Percentiles rank a stretch among this genome's conserved stretches.
These are phyloP conservation scores for Uronychia binucleata DNA, from an alignment of 73 alveolate species.

Conservation along the genomic window DNA sequence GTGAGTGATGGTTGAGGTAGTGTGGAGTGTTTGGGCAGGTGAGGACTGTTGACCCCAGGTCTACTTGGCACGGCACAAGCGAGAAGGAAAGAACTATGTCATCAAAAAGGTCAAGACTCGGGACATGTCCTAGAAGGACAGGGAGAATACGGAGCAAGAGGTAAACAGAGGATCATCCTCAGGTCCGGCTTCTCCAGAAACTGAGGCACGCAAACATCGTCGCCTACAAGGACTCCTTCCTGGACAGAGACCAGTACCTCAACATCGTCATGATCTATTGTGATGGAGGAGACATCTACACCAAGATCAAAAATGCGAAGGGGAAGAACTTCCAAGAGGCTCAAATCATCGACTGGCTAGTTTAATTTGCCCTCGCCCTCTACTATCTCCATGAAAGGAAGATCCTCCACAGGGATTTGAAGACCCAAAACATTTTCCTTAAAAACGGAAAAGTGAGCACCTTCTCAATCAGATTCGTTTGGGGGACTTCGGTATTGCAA, in stretches of 20 bases:
- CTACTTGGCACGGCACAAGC: conserved; percentile 90
- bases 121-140: conserved; percentile 94
- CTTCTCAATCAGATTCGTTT: conserved; percentile 74
- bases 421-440: conserved; percentile 96
- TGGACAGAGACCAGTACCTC: conserved; percentile 90
- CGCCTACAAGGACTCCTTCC: conserved; percentile 96
- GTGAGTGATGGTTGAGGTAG: too few relatives aligned
- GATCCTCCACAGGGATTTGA: conserved; percentile 97
- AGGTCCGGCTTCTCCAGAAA: conserved; percentile 83
- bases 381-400: conserved; percentile 96
- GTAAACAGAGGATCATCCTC: conserved; percentile 40
- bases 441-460: conserved; percentile 86
- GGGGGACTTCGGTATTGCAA: conserved; percentile 99
- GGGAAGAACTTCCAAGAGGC: conserved; percentile 94
- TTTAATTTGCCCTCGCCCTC: conserved; percentile 94
- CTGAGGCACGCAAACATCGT: conserved; percentile 97
- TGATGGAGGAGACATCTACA: conserved; percentile 98
- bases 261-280: conserved; percentile 98
- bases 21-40: too few relatives aligned
- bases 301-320: conserved; percentile 90
- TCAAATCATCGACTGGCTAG: conserved; percentile 93
- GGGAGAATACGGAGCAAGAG: conserved; percentile 96
- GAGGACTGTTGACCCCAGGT: conserved; percentile 47
- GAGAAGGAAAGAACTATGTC: conserved; percentile 93
- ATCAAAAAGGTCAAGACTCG: conserved; percentile 93